Conservation (phyloP, 2,329 filamentous ascomycete species). For the Neofusicoccum laricinum region DNA sequence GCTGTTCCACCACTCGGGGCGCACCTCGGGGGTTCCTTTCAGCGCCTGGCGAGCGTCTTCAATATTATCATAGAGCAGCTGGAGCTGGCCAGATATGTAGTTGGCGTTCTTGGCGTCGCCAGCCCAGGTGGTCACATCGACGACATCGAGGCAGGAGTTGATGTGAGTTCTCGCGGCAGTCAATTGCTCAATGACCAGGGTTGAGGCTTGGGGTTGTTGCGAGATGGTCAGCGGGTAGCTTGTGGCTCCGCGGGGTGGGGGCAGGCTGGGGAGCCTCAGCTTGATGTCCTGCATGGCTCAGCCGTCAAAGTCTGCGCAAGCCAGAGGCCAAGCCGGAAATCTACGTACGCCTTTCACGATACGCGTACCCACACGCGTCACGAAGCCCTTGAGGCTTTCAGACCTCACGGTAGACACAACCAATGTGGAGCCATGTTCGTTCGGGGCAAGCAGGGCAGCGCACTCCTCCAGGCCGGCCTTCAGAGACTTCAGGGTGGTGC, state of each 20-base stretch:
- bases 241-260: slow-evolving; percentile 50
- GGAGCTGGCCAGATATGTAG: slow-evolving; percentile 58
- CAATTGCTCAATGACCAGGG: slow-evolving; percentile 66
- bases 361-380: slow-evolving; percentile 85
- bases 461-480: slow-evolving; percentile 81
- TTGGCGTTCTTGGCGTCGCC: slow-evolving; percentile 59
- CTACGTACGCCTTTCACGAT: slow-evolving; percentile 80
- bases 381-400: slow-evolving; percentile 86
- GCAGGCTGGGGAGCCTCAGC: slow-evolving; percentile 70
- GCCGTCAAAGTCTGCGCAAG: not conserved
- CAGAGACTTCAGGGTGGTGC: slow-evolving; percentile 59
- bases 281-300: slow-evolving; percentile 61
- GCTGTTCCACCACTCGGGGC: slow-evolving; percentile 55
- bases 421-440: slow-evolving; percentile 82
- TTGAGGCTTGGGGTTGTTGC: slow-evolving; percentile 52
- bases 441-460: slow-evolving; percentile 78
- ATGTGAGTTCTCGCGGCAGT: slow-evolving; percentile 72
- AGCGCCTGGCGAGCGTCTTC: slow-evolving; percentile 58
- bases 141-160: slow-evolving; percentile 77
- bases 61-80: slow-evolving; percentile 59
- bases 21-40: slow-evolving; percentile 53
- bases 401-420: slow-evolving; percentile 84
- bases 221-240: slow-evolving; percentile 54
- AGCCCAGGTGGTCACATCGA: slow-evolving; percentile 73
- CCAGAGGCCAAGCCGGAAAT: not conserved